Evolutionary conservation across 2,329 filamentous ascomycete genomes (phyloP), one percentile per base, ranked within the genome.

Genomic region (Conoideocrella luteorostrata): DNA sequence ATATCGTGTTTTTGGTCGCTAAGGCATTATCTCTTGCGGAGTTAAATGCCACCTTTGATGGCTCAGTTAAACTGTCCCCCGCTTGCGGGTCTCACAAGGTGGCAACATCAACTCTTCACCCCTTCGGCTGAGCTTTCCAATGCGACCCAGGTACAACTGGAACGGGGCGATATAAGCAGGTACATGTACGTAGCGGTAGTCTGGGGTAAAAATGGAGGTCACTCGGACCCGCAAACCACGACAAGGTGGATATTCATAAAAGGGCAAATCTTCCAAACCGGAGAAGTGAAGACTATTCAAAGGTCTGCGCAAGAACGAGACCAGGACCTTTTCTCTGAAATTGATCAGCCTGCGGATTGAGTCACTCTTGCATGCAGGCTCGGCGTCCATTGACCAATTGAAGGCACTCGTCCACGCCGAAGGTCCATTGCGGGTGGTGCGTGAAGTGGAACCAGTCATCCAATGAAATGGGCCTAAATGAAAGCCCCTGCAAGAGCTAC

Each of bases 311-410:
- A 32, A n/a, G 13, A 5, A 32, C 13, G 29, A 7, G 1, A 1
- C 3, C 17, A 11, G 6, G 13, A 26, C 22, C 18, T 9, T 36
- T 28, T 2, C n/a, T 26, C 18, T 13, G 13, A 28, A n/a, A 39
- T n/a, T n/a, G 7, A 36, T 18, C 17, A 7, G 24, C 13, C 30
- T 24, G 15, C 17, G 4, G 20, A 50, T 62, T 62, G 59, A 63
- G 51, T 64, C 60, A 63, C 51, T 48, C 48, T 50, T 44, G 38
- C 46, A 48, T 53, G 43, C 39, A 37, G 32, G 38, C 32, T 24
- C 30, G 28, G 21, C 15, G 38, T 32, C 41, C 47, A 62, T 63
- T 58, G 58, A 45, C 64, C 58, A 66, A 66, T 61, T 38, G 56
- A 34, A 36, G 46, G 33, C 40, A 46, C 38, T 34, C 46, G 46